Conservation (phyloP, 805 yeast species). For the Saturnispora quitensis region DNA sequence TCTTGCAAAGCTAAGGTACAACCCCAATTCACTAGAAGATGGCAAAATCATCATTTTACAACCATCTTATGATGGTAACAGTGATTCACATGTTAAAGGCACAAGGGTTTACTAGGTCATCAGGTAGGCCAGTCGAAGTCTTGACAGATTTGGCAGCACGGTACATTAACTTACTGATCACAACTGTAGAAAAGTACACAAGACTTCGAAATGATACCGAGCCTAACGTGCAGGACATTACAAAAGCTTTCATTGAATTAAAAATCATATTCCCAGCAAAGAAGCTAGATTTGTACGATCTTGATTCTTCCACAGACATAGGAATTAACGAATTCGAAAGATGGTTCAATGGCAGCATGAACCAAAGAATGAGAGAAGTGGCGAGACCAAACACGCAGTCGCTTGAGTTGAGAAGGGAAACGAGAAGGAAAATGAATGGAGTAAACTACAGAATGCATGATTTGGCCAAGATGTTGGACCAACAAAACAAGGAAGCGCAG, state of each 20-base stretch:
- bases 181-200: constrained; percentile 42
- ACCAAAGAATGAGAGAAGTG: constrained; percentile 34
- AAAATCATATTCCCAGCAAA: constrained; percentile 55
- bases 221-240: constrained; percentile 49
- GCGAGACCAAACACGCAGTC: constrained; percentile 26
- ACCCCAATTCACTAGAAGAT: background rate
- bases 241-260: constrained; percentile 57
- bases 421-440: constrained; percentile 15
- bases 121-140: constrained; percentile 54
- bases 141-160: constrained; percentile 70
- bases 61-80: constrained; percentile 25
- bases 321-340: constrained; percentile 44
- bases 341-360: constrained; percentile 46
- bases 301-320: constrained; percentile 33
- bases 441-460: constrained; percentile 25
- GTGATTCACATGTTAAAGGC: constrained; percentile 57
- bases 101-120: constrained; percentile 74
- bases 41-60: constrained; percentile 22
- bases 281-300: constrained; percentile 45
- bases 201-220: constrained; percentile 33
- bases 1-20: background rate
- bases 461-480: constrained; percentile 27
- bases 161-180: constrained; percentile 46
- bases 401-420: constrained; percentile 18
- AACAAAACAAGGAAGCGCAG: constrained; percentile 20